Evolutionary conservation across 306 rosid genomes (phyloP), one percentile per base, ranked within the genome.

Genomic region (Dryas octopetala): DNA sequence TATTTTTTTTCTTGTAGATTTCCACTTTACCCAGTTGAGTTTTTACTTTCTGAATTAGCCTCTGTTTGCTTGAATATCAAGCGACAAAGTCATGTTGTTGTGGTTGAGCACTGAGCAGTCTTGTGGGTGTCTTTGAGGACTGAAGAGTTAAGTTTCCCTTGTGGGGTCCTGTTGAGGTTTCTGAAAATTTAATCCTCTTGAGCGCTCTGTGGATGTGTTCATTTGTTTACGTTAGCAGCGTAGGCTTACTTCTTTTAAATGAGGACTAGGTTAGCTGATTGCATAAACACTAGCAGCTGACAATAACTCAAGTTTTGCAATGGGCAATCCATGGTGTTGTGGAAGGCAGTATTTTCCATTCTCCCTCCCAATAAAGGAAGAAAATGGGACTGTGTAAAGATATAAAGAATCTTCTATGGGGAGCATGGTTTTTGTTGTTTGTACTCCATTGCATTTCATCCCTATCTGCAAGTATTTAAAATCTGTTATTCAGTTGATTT

Each of bases 1-100:
- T 81, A 59, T 40, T 68, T 73, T 53, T 76, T 68, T 69, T 79
- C 64, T 53, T 51, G 44, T 44, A 61, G 82, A 68, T 81, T 81
- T 59, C 60, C 64, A 55, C 70, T 71, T 79, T 69, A 68, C 46
- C 55, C 48, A 48, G 9, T 60, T 62, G 59, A 77, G 66, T 55
- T 72, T 71, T 68, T 60, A 53, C 68, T 62, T 68, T 71, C 16
- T 38, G 28, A 49, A 7, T 58, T 76, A 53, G 77, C 72, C 6
- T 32, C 38, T 55, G 5, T 28, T 69, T 70, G 62, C 49, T 79
- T n/a, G 28, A 75, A 51, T 66, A 57, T 79, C 62, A 61, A 47
- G 65, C 48, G 50, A 48, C 32, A 44, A 53, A 48, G 61, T 78
- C 54, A 60, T 32, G 38, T 26, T 78, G 79, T 74, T 40, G 50